phyloP scores from a whole-genome alignment of 78 protist genomes.

The Pigoraptor vietnamica region DNA sequence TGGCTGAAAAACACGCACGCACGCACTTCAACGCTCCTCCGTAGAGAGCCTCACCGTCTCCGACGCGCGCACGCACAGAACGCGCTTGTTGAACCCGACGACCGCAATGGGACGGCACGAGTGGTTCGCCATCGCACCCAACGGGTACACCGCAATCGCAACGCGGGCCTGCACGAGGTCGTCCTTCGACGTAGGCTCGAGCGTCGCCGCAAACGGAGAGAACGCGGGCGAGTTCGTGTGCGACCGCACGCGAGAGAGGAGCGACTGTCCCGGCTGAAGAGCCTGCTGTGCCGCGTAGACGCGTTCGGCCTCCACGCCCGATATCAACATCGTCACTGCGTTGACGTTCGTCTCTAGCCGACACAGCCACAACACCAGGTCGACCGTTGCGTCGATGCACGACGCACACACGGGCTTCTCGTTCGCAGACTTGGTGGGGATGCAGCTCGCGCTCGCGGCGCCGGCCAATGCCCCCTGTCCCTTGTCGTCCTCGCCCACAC shows the following conservation, averaged over 20 bases:
- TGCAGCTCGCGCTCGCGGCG: not conserved
- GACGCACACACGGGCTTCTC: not conserved
- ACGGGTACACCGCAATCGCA: not conserved
- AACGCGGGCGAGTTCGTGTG: not conserved
- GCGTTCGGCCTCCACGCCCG: not conserved
- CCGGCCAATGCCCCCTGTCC: not conserved
- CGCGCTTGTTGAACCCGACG: not conserved
- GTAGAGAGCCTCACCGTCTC: not conserved
- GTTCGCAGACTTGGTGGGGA: not conserved
- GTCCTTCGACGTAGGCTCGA: not conserved
- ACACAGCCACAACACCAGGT: not conserved
- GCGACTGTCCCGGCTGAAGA: not conserved
- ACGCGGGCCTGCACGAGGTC: not conserved
- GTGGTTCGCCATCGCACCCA: not conserved
- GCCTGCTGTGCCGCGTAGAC: not conserved
- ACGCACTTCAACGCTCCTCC: too few species aligned
- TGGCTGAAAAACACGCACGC: too few species aligned
- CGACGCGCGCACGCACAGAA: not conserved
- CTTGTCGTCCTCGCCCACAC: not conserved
- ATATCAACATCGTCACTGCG: not conserved
- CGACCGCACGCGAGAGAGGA: not conserved
- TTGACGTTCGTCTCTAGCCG: not conserved
- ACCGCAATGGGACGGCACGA: not conserved
- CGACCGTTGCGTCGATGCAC: not conserved
- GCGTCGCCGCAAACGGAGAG: not conserved